Conservation (phyloP, 176 grass and related monocot genomes). For the Pontederia crassipes region DNA sequence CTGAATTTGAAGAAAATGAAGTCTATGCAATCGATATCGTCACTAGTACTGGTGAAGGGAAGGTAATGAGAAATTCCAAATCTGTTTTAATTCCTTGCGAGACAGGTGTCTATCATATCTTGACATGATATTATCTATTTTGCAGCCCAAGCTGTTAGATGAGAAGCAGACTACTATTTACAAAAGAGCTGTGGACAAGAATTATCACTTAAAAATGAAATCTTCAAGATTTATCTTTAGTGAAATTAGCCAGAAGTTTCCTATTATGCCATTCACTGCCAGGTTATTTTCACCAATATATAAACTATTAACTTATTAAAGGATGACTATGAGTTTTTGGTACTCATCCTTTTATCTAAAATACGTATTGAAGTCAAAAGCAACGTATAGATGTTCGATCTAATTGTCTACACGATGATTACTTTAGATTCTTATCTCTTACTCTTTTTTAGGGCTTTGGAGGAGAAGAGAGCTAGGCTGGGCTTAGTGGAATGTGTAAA, state of each 20-base stretch:
- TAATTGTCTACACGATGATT: neutral
- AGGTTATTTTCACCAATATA: slow-evolving; percentile 28
- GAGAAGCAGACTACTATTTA: slow-evolving; percentile 99
- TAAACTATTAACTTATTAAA: too few species aligned
- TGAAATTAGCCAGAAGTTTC: slow-evolving; percentile 97
- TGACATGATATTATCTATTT: neutral
- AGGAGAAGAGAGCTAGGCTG: slow-evolving; percentile 88
- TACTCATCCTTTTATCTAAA: too few species aligned
- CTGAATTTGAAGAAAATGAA: slow-evolving; percentile 99
- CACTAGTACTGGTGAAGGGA: slow-evolving; percentile 88
- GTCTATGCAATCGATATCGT: slow-evolving; percentile 98
- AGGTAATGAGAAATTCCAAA: slow-evolving; percentile 27
- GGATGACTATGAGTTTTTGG: too few species aligned
- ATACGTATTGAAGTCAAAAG: too few species aligned
- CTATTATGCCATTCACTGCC: slow-evolving; percentile 95
- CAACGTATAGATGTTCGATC: too few species aligned
- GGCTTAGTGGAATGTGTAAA: slow-evolving; percentile 96
- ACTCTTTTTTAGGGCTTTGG: slow-evolving; percentile 51
- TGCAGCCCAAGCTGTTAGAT: slow-evolving; percentile 84
- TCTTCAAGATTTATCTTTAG: slow-evolving; percentile 97
- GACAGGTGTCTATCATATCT: neutral
- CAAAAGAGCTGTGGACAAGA: slow-evolving; percentile 96
- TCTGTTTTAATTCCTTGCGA: neutral
- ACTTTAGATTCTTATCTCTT: neutral
- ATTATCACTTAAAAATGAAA: slow-evolving; percentile 98